These are phyloP conservation scores for Heliocybe sulcata DNA, from an alignment of 1,284 basidiomycete species.

Conservation along the genomic window DNA sequence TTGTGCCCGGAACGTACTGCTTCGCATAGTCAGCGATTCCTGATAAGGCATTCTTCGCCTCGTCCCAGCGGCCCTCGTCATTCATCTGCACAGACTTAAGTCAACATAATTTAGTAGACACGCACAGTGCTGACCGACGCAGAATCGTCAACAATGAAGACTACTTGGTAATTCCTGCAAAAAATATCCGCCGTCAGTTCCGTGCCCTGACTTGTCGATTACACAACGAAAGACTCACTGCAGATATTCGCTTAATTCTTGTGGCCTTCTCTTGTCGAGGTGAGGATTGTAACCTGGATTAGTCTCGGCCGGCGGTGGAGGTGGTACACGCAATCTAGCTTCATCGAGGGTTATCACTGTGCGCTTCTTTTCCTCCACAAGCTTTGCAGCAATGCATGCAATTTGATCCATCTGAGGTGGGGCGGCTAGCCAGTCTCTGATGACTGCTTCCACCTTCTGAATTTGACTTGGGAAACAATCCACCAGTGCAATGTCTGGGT, in stretches of 20 bases:
- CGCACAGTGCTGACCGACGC: constrained; percentile 13
- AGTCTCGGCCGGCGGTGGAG: constrained; percentile 1
- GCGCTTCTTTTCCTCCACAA: neutral
- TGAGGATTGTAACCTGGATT: constrained; percentile 4
- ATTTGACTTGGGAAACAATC: neutral
- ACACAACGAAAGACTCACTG: neutral
- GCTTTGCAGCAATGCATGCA: neutral
- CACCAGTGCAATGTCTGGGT: neutral
- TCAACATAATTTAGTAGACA: neutral
- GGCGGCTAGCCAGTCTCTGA: neutral
- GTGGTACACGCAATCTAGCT: neutral
- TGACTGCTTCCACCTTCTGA: neutral
- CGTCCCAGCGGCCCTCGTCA: constrained; percentile 15
- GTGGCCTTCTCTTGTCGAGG: constrained; percentile 3
- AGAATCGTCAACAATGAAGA: constrained; percentile 24
- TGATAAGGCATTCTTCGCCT: constrained; percentile 18
- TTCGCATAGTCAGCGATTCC: constrained; percentile 21
- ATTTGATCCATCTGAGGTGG: neutral
- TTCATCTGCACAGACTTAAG: constrained; percentile 10
- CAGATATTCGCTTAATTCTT: neutral
- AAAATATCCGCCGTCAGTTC: neutral
- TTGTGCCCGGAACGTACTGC: constrained; percentile 14
- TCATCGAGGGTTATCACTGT: neutral
- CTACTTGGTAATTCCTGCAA: constrained; percentile 11
- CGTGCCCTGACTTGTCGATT: neutral